A percentile compares a stretch with the other conserved stretches of the same genome.
phyloP scores from a whole-genome alignment of 1,139 yeast species.

The Saccharomyces hybrid region DNA sequence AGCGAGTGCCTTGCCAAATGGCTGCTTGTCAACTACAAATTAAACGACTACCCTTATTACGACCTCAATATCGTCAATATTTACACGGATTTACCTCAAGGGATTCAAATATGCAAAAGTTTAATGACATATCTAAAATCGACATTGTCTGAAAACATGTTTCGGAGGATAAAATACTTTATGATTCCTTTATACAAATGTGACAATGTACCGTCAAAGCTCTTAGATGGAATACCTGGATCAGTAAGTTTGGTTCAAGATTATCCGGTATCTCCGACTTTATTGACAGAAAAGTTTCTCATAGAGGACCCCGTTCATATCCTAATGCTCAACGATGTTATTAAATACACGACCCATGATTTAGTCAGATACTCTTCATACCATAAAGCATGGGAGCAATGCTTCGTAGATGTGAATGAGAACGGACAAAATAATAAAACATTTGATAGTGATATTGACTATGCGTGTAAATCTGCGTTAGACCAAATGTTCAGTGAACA shows the following conservation, averaged over 20 bases:
- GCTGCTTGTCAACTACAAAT: slow-evolving; percentile 27
- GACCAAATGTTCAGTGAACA: slow-evolving; percentile 4
- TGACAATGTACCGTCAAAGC: slow-evolving; percentile 5
- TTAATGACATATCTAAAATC: slow-evolving; percentile 18
- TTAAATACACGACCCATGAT: slow-evolving; percentile 25
- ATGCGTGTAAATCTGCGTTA: slow-evolving; percentile 20
- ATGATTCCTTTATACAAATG: slow-evolving; percentile 26
- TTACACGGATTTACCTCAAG: slow-evolving; percentile 24
- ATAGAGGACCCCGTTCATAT: slow-evolving; percentile 29
- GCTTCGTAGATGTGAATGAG: slow-evolving; percentile 13
- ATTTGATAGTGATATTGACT: slow-evolving; percentile 16
- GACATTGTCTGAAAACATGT: slow-evolving; percentile 15
- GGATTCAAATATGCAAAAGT: slow-evolving; percentile 13
- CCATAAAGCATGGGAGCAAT: slow-evolving; percentile 20
- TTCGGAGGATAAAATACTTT: slow-evolving; percentile 19
- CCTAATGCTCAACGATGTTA: slow-evolving; percentile 25
- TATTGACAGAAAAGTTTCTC: background rate
- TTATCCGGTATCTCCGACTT: background rate
- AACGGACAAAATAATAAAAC: slow-evolving; percentile 7
- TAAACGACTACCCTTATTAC: slow-evolving; percentile 28
- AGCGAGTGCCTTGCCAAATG: slow-evolving; percentile 27
- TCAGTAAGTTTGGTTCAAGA: slow-evolving; percentile 14
- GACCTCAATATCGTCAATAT: slow-evolving; percentile 26
- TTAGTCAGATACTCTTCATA: slow-evolving; percentile 13
- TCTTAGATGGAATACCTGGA: slow-evolving; percentile 16